A percentile compares a stretch with the other conserved stretches of the same genome.
Conservation (phyloP, 345 rosid species). For the Litchi chinensis region DNA sequence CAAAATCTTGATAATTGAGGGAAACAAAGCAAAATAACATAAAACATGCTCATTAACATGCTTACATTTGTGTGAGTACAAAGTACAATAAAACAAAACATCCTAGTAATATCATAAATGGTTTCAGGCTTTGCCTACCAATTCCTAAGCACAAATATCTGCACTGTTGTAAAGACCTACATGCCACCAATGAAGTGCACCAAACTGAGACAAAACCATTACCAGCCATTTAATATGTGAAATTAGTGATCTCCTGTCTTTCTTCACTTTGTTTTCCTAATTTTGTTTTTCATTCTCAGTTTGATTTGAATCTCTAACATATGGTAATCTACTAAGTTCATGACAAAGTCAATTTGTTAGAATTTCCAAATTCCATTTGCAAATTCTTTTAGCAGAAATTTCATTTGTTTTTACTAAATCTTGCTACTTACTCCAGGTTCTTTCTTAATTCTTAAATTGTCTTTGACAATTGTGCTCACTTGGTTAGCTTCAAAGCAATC, state of each 20-base stretch:
- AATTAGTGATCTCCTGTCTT: neutral
- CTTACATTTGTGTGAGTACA: neutral
- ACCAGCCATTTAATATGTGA: neutral
- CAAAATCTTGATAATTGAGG: neutral
- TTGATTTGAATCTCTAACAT: neutral
- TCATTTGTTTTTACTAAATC: neutral
- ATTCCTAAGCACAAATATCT: neutral
- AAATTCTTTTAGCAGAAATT: neutral
- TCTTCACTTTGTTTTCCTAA: neutral
- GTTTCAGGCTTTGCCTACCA: conserved; percentile 6
- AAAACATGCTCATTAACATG: neutral
- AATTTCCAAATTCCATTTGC: neutral
- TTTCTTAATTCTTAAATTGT: neutral
- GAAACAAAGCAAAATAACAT: neutral
- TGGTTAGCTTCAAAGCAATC: neutral
- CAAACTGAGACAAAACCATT: neutral
- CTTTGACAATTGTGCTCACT: neutral
- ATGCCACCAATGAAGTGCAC: neutral
- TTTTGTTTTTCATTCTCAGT: neutral
- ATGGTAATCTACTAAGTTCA: neutral
- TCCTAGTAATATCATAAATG: neutral
- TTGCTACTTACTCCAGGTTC: neutral
- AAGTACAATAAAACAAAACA: neutral
- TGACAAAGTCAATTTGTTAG: conserved; percentile 2
- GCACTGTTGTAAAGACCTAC: neutral